phyloP scores from a whole-genome alignment of 805 yeast species.

The Komagataella phaffii region DNA sequence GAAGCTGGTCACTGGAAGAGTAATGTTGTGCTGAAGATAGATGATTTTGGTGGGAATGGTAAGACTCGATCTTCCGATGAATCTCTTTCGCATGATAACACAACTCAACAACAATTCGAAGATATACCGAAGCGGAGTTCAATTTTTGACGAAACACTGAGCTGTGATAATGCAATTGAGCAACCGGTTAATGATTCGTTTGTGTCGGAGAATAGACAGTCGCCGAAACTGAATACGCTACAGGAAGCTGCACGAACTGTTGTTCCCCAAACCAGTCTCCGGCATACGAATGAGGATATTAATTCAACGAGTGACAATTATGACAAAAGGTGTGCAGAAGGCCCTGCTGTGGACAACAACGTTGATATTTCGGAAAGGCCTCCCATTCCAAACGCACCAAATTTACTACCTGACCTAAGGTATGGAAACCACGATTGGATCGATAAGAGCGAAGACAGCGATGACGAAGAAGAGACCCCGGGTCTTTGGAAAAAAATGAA shows the following conservation, averaged over 20 bases:
- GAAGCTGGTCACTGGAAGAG: background rate
- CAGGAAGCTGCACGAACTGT: background rate
- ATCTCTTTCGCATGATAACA: background rate
- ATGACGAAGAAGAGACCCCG: background rate
- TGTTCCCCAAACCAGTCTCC: background rate
- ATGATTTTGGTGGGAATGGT: background rate
- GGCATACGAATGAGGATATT: background rate
- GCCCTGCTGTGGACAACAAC: background rate
- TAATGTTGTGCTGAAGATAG: background rate
- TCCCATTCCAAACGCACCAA: background rate
- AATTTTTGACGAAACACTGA: background rate
- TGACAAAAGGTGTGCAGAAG: background rate
- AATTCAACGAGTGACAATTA: background rate
- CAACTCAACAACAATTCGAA: background rate
- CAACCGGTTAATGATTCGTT: background rate
- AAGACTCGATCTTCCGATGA: background rate
- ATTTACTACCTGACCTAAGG: background rate
- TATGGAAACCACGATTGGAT: background rate
- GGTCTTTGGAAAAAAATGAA: background rate
- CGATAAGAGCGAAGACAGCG: background rate
- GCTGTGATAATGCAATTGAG: background rate
- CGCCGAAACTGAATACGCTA: background rate
- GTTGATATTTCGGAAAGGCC: background rate
- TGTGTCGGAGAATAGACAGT: background rate
- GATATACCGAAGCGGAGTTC: background rate